Conservation (phyloP, 352 stramenopile species). For the Phytophthora syringae region DNA sequence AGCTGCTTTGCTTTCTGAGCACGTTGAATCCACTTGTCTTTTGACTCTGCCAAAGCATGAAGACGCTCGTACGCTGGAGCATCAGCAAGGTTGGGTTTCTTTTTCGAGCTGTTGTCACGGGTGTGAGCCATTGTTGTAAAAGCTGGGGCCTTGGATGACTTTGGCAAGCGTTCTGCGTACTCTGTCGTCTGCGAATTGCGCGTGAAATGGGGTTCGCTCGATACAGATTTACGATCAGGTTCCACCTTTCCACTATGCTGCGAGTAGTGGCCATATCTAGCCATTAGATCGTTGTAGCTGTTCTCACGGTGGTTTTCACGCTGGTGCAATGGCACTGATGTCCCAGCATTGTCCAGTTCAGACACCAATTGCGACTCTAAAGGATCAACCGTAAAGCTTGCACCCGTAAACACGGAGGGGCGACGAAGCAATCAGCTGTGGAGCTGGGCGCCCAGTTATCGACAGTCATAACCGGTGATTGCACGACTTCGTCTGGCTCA, state of each 20-base stretch:
- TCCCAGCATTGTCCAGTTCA: slow-evolving; percentile 2
- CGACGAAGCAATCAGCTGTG: slow-evolving; percentile 15
- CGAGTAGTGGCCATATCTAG: slow-evolving; percentile 78
- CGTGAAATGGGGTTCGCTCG: slow-evolving; percentile 39
- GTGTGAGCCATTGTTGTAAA: slow-evolving; percentile 29
- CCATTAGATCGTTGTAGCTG: slow-evolving; percentile 77
- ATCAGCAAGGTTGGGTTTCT: slow-evolving; percentile 37
- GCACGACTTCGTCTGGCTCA: slow-evolving; percentile 29
- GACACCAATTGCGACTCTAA: not conserved
- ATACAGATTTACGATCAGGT: slow-evolving; percentile 12
- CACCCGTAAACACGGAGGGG: not conserved
- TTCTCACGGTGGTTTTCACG: slow-evolving; percentile 64
- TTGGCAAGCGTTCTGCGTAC: slow-evolving; percentile 26
- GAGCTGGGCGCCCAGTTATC: slow-evolving; percentile 21
- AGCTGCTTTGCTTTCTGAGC: slow-evolving; percentile 71
- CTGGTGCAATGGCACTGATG: slow-evolving; percentile 24
- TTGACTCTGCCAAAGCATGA: slow-evolving; percentile 71
- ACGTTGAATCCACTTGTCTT: slow-evolving; percentile 77
- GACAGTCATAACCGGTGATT: slow-evolving; percentile 3
- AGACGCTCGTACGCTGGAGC: slow-evolving; percentile 65
- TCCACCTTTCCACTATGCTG: slow-evolving; percentile 72
- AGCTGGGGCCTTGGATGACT: slow-evolving; percentile 13
- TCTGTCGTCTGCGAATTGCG: slow-evolving; percentile 48
- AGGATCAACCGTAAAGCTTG: not conserved
- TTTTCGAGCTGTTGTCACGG: slow-evolving; percentile 31